A percentile compares a stretch with the other conserved stretches of the same genome.
Conservation (phyloP, 2,329 filamentous ascomycete species). For the Calonectria multiphialidica region DNA sequence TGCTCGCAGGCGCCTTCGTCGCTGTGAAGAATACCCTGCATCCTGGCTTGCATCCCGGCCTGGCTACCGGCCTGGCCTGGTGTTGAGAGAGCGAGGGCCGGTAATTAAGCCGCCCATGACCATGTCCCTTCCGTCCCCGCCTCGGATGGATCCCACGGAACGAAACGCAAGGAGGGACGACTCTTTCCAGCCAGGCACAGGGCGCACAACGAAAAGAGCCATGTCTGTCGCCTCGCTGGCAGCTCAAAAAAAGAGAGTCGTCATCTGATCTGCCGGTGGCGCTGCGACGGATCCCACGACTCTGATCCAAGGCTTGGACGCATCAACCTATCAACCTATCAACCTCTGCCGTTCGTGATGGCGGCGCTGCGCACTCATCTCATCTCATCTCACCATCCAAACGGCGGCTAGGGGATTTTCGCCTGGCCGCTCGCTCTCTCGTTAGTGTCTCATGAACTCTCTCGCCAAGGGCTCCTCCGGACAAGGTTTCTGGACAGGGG, state of each 20-base stretch:
- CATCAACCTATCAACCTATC: neutral
- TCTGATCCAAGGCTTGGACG: neutral
- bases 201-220: neutral
- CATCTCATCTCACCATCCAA: slow-evolving; percentile 10
- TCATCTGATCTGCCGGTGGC: slow-evolving; percentile 12
- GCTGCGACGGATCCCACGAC: neutral
- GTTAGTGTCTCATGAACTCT: neutral
- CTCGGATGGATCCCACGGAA: neutral
- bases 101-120: slow-evolving; percentile 16
- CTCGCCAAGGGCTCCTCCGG: neutral
- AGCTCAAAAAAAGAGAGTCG: neutral
- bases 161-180: neutral
- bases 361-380: neutral
- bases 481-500: slow-evolving; percentile 5
- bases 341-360: neutral
- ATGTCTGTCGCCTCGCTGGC: neutral
- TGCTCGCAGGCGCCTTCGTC: neutral
- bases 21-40: neutral
- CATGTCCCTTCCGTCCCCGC: slow-evolving; percentile 6
- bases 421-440: neutral
- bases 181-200: neutral
- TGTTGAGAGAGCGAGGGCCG: neutral
- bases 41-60: neutral
- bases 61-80: neutral
- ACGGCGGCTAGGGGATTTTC: slow-evolving; percentile 18